Conservation (phyloP, 108 stramenopile genomes). For the Nannochloropsis granulata region DNA sequence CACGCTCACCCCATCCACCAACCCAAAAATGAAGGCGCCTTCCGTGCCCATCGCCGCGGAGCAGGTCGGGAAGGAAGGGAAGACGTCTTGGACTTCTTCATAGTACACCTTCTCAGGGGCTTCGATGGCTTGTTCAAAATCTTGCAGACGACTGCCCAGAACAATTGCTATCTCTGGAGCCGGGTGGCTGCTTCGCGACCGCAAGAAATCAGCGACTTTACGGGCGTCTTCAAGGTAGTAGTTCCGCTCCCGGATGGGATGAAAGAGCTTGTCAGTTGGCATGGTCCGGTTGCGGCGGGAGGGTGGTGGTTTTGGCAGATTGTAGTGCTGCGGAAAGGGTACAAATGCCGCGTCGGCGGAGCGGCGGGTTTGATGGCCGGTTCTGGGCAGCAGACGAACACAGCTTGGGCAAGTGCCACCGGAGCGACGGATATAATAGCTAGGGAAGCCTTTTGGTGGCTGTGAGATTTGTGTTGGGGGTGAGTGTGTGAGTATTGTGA, state of each 20-base stretch:
- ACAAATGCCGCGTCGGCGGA: too few relatives aligned
- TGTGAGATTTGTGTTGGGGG: too few relatives aligned
- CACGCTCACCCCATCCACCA: constrained; percentile 42
- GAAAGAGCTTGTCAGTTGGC: neutral
- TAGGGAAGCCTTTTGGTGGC: too few relatives aligned
- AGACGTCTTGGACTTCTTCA: neutral
- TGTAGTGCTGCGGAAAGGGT: too few relatives aligned
- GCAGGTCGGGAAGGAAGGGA: neutral
- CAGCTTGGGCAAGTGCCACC: too few relatives aligned
- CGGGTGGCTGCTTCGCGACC: neutral
- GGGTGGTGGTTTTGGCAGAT: too few relatives aligned
- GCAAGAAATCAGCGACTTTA: neutral
- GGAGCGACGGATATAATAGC: too few relatives aligned
- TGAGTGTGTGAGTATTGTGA: too few relatives aligned
- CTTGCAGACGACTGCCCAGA: neutral
- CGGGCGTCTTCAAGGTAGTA: neutral
- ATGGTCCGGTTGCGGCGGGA: too few relatives aligned
- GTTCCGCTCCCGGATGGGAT: neutral
- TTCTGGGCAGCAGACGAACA: too few relatives aligned
- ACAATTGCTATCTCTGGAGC: neutral
- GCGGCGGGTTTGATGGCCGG: too few relatives aligned
- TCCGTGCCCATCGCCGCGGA: neutral
- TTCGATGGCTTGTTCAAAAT: neutral
- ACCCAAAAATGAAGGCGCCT: constrained; percentile 52
- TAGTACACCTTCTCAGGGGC: neutral